Evolutionary conservation across 495 filamentous ascomycete genomes (phyloP), one percentile per base, ranked within the genome.

Genomic region (Staphylotrichum longicolle): DNA sequence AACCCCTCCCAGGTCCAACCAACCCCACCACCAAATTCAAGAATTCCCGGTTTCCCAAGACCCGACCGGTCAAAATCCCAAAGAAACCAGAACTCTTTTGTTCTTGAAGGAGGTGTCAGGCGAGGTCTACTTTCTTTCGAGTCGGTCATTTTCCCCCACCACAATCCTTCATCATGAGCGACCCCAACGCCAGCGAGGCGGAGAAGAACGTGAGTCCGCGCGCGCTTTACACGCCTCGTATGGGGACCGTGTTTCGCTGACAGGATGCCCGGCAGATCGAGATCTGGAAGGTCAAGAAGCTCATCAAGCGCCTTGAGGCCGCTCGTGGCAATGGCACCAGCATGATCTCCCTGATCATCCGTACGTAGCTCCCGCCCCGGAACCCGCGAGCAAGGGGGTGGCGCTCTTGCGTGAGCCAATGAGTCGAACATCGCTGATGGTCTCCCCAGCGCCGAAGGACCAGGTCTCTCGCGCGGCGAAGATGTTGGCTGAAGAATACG

Each of bases 401-500:
- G 35, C 35, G 57, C 46, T 3, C 35, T 33, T 34, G 57, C 63
- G 58, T 63, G 63, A 68, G 39, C n/a, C 52, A 15, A 60, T 44
- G 46, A 33, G 12, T 42, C 42, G 35, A 46, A 52, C 14, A 10
- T 64, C 46, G 48, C 62, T 72, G 37, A 72, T 61, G 30, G 27
- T 14, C 32, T 57, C 12, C 33, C 5, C 67, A 96, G 90, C 94
- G 50, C 94, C 94, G 54, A 98, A 97, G 85, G 94, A 97, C 77
- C 94, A 98, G 77, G 84, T 98, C 54, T 97, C 95, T 11, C 86
- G 94, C 62, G 91, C 91, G 42, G 91, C 95, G 45, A 96, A 96
- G 83, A 98, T 98, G 94, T 88, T 98, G 85, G 94, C 94, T 78
- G 94, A 98, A 96, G 93, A 97, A 88, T 97, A 93, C 72, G 92